Conservation (phyloP, 495 filamentous ascomycete species). For the Lophiotrema nucula region DNA sequence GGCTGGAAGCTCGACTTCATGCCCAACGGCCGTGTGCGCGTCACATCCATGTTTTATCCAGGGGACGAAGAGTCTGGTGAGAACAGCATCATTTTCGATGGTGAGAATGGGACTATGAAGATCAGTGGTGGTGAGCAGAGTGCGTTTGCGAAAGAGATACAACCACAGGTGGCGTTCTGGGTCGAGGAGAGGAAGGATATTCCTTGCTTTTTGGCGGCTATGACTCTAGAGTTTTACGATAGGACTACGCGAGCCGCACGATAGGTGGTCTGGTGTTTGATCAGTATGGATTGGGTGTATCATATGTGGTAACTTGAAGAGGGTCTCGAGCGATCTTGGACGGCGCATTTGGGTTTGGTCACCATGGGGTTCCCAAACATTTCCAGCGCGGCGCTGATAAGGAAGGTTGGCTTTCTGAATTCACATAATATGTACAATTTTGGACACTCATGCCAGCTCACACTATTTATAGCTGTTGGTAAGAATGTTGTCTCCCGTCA, state of each 20-base stretch:
- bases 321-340: no score
- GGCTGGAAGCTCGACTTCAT: conserved; percentile 93
- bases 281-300: no score
- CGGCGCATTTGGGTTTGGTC: no score
- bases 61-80: conserved; percentile 59
- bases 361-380: no score
- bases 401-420: no score
- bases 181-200: conserved; percentile 87
- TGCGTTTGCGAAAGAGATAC: conserved; percentile 79
- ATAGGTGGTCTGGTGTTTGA: conserved; percentile 8
- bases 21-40: conserved; percentile 84
- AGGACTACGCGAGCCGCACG: conserved; percentile 62
- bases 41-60: conserved; percentile 76
- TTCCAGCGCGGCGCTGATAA: no score
- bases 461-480: no score
- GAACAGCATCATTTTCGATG: conserved; percentile 95
- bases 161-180: conserved; percentile 85
- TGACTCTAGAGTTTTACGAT: conserved; percentile 90
- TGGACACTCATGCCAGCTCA: no score
- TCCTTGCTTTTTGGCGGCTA: conserved; percentile 84
- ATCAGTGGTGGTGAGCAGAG: conserved; percentile 85
- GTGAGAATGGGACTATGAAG: conserved; percentile 96
- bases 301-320: no score
- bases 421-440: no score
- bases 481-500: no score